Conservation (phyloP, 2,329 filamentous ascomycete species). For the Ophiostoma ulmi region DNA sequence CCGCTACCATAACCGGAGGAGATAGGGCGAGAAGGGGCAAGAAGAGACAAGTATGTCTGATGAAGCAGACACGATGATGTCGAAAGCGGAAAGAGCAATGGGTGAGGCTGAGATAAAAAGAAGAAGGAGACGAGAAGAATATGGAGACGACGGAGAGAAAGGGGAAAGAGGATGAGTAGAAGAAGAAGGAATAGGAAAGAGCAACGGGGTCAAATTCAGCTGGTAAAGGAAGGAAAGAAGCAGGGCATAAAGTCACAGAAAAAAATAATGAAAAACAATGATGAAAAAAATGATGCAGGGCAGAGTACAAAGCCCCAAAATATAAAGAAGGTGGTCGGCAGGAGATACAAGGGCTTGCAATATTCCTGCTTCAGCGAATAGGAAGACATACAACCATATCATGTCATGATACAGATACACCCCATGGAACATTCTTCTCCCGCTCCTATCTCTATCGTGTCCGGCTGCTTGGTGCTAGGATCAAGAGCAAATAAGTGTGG, state of each 20-base stretch:
- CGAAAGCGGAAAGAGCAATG: not conserved
- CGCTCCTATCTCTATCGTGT: not conserved
- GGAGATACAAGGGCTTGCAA: not conserved
- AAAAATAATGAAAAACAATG: not conserved
- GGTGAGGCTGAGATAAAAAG: not conserved
- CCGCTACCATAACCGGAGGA: not conserved
- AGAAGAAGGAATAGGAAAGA: constrained; percentile 1
- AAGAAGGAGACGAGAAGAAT: constrained; percentile 5
- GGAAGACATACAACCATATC: not conserved
- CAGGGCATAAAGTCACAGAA: not conserved
- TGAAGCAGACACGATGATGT: not conserved
- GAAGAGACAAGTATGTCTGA: not conserved
- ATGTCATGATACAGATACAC: not conserved
- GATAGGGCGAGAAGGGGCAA: not conserved
- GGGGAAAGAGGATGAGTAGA: not conserved
- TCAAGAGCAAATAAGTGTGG: not conserved
- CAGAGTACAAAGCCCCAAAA: not conserved
- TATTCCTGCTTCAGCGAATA: not conserved
- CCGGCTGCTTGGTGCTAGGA: not conserved
- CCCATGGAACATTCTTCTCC: constrained; percentile 4
- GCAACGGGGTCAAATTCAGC: not conserved
- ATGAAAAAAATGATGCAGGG: not conserved
- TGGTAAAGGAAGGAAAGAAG: not conserved
- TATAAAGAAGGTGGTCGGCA: not conserved
- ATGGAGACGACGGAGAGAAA: not conserved